A percentile compares a stretch with the other conserved stretches of the same genome.
Evolutionary conservation across 2,329 filamentous ascomycete species (phyloP).

Genomic region (Beauveria scarabaeidicola): DNA sequence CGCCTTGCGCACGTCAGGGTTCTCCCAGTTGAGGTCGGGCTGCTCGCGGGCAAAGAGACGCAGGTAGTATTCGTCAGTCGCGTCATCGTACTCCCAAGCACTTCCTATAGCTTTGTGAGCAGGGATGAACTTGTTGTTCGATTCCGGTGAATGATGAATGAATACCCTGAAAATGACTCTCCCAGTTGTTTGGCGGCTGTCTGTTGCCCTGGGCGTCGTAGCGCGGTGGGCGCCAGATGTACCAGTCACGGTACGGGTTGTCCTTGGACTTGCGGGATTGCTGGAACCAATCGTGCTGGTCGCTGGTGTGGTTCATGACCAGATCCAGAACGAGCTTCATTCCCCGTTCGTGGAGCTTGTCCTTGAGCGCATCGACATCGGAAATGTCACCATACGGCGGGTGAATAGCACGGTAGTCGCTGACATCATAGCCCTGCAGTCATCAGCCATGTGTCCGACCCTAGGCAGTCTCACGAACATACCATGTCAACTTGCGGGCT

Average conservation of each 20-base stretch:
- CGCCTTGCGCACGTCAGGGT: constrained; percentile 52
- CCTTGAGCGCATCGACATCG: constrained; percentile 57
- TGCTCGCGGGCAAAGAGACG: constrained; percentile 63
- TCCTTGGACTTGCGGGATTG: constrained; percentile 45
- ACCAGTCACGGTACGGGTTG: constrained; percentile 51
- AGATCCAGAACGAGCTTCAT: constrained; percentile 67
- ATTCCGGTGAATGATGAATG: background rate
- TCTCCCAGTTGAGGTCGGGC: constrained; percentile 74
- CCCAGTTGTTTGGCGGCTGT: constrained; percentile 54
- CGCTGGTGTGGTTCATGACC: constrained; percentile 63
- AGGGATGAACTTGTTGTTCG: background rate
- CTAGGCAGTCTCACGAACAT: background rate
- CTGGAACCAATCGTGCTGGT: constrained; percentile 50
- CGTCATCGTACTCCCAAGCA: constrained; percentile 42
- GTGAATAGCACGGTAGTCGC: constrained; percentile 59
- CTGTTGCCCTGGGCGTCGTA: constrained; percentile 48
- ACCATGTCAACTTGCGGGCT: constrained; percentile 57
- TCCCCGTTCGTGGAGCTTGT: constrained; percentile 49
- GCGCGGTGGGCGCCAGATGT: constrained; percentile 55
- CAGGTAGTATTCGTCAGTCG: constrained; percentile 48
- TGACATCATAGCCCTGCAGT: constrained; percentile 56
- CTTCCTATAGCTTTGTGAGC: constrained; percentile 19
- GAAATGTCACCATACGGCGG: constrained; percentile 57
- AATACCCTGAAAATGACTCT: constrained; percentile 28
- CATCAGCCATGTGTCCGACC: background rate